A percentile compares a stretch with the other conserved stretches of the same genome.
Evolutionary conservation across 495 filamentous ascomycete species (phyloP).

Genomic region (Penicillium paradoxum): DNA sequence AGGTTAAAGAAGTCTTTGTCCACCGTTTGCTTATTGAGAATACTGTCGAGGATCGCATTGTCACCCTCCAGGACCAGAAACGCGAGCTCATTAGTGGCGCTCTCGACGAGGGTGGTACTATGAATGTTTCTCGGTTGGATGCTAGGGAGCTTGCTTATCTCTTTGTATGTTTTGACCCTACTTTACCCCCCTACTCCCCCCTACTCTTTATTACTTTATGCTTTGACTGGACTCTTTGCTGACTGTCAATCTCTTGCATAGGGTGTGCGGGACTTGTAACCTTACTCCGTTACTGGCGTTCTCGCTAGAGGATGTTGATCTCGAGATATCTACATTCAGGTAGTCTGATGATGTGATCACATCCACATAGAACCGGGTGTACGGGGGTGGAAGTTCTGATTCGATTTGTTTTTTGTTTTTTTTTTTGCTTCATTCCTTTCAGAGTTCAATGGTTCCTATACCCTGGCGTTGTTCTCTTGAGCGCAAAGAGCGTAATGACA

Average conservation of each 20-base stretch:
- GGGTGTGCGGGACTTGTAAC: slow-evolving; percentile 6
- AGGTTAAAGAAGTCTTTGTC: slow-evolving; percentile 67
- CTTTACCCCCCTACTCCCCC: background rate
- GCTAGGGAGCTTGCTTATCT: slow-evolving; percentile 63
- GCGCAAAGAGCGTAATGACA: background rate
- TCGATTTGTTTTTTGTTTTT: background rate
- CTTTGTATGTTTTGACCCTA: slow-evolving; percentile 56
- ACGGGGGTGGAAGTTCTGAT: background rate
- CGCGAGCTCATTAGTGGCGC: slow-evolving; percentile 71
- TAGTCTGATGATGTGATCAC: background rate
- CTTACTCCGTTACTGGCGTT: background rate
- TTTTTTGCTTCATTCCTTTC: background rate
- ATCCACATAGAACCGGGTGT: background rate
- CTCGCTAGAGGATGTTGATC: too few species aligned
- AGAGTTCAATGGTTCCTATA: slow-evolving; percentile 1
- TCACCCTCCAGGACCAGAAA: slow-evolving; percentile 82
- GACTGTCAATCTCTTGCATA: slow-evolving; percentile 3
- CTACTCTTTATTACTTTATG: too few species aligned
- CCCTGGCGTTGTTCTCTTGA: background rate
- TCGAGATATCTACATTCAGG: too few species aligned
- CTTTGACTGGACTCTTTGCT: background rate
- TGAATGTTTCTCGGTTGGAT: slow-evolving; percentile 58
- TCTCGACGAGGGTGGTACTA: slow-evolving; percentile 71
- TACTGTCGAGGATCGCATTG: slow-evolving; percentile 89
- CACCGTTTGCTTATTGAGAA: slow-evolving; percentile 72